A percentile compares a stretch with the other conserved stretches of the same genome.
Conservation (phyloP, 148 eudicot genomes). For the Heliosperma pusillum region DNA sequence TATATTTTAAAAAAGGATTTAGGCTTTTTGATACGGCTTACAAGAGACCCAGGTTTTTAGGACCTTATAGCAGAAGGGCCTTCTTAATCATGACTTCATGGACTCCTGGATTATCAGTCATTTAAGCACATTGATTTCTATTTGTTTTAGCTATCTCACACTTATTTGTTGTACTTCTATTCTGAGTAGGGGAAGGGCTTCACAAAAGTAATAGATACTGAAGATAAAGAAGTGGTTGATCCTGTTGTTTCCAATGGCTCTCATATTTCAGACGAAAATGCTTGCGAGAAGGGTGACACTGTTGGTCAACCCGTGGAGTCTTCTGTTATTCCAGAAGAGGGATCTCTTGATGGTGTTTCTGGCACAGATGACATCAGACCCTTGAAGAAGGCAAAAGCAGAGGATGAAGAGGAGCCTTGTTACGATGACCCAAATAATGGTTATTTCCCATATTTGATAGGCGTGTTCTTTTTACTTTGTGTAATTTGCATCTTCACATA, state of each 20-base stretch:
- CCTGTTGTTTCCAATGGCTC: constrained; percentile 38
- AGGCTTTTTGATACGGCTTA: neutral
- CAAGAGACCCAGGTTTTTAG: neutral
- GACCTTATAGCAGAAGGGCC: neutral
- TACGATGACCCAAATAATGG: constrained; percentile 39
- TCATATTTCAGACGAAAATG: constrained; percentile 33
- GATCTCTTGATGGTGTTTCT: constrained; percentile 24
- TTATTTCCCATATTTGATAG: constrained; percentile 14
- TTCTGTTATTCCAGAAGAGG: constrained; percentile 35
- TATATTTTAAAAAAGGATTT: neutral
- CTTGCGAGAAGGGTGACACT: constrained; percentile 31
- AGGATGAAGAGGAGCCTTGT: constrained; percentile 32
- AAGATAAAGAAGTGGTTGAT: constrained; percentile 38
- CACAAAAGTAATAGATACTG: constrained; percentile 36
- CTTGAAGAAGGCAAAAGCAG: constrained; percentile 62
- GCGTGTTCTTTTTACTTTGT: neutral
- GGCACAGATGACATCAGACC: constrained; percentile 56
- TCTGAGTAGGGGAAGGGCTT: constrained; percentile 41
- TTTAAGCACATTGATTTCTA: neutral
- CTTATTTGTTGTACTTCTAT: neutral
- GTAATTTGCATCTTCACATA: neutral
- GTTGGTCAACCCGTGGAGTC: constrained; percentile 25
- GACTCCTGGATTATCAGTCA: neutral
- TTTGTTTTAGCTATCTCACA: neutral
- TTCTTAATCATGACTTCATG: neutral